A percentile compares a stretch with the other conserved stretches of the same genome.
Evolutionary conservation across 2,329 filamentous ascomycete genomes (phyloP).

Genomic region (Proliferodiscus dingleyae): DNA sequence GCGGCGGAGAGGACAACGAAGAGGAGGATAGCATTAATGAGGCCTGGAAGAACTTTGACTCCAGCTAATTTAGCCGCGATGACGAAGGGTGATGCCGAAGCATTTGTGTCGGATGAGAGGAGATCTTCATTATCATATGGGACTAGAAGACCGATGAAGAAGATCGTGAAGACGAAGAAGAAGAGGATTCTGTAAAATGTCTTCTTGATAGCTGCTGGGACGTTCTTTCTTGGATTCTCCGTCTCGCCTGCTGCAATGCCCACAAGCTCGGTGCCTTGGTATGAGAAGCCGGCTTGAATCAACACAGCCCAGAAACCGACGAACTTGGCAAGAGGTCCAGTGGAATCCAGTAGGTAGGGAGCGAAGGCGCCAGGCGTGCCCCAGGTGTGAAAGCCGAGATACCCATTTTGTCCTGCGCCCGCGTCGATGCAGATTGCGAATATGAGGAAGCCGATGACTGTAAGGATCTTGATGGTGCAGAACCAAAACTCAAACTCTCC

Average conservation of each 20-base stretch:
- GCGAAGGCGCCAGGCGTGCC: conserved; percentile 62
- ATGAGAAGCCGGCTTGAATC: conserved; percentile 65
- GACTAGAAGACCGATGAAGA: conserved; percentile 68
- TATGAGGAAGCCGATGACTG: conserved; percentile 70
- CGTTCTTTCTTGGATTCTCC: conserved; percentile 64
- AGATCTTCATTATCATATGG: conserved; percentile 56
- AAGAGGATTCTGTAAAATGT: conserved; percentile 71
- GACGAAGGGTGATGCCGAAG: conserved; percentile 58
- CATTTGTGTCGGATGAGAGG: conserved; percentile 47
- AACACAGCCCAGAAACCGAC: conserved; percentile 66
- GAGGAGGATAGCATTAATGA: conserved; percentile 74
- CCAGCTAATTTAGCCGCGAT: conserved; percentile 57
- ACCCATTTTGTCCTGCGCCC: conserved; percentile 63
- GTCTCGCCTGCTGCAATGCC: conserved; percentile 76
- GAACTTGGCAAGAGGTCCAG: conserved; percentile 53
- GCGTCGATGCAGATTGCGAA: conserved; percentile 72
- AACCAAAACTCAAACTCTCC: conserved; percentile 79
- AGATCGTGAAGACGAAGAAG: conserved; percentile 60
- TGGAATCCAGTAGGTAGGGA: conserved; percentile 46
- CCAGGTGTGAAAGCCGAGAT: conserved; percentile 72
- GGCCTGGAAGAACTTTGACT: conserved; percentile 57
- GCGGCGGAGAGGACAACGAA: conserved; percentile 75
- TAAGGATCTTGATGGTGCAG: conserved; percentile 70
- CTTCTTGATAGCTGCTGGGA: conserved; percentile 67
- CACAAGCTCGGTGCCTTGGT: conserved; percentile 70